These are phyloP conservation scores for cucumber (Cucumis sativus) DNA, from an alignment of 306 rosid genomes.

Conservation along the genomic window Cucumber_9930_V3 NC_026657.2:1865001-1865500, in stretches of 20 bases:
- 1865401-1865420: background rate
- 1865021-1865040: background rate
- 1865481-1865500: background rate
- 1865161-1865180: constrained; percentile 7
- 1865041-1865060: constrained; percentile 8
- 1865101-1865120: background rate
- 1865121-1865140: background rate
- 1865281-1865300: background rate
- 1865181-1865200: background rate
- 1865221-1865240: background rate
- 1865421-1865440: background rate
- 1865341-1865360: background rate
- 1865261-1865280: background rate
- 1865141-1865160: background rate
- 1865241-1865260: background rate
- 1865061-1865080: background rate
- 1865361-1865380: background rate
- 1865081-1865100: background rate
- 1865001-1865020: constrained; percentile 3
- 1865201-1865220: background rate
- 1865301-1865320: background rate
- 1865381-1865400: background rate
- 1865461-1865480: background rate
- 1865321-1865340: background rate
- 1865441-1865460: background rate